Base-by-base conservation (phyloP, 345 rosid species). In the Psidium friedrichsthalianum region DNA sequence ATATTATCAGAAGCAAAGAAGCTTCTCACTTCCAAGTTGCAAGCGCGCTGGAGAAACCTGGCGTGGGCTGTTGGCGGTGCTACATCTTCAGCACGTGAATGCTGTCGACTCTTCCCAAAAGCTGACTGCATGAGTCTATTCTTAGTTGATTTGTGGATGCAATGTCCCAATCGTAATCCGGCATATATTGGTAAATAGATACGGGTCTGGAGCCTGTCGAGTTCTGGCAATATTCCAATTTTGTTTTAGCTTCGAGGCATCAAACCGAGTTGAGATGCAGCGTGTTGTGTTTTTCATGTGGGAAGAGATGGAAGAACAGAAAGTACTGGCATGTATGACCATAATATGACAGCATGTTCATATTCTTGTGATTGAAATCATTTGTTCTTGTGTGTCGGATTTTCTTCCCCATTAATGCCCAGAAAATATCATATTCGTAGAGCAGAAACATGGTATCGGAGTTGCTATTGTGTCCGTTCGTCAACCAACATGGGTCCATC, bases 1-100 rank as follows among this genome's bases (percentile, higher is more conserved):
- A 29, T 94, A 97, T 90, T 97, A 97, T 89, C 86, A 87, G 86
- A 93, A 88, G 87, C 96, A 95, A 87, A 89, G 91, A 96, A 96
- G 87, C 98, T 97, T 64, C 84, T 97, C 3, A 93, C 89, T 92
- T 94, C 88, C 93, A 93, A 86, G 93, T 92, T 40, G 92, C 91
- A 24, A 89, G 86, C 86, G 96, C 93, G 44, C 90, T 8, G 94
- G 90, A 76, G 98, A 96, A 88, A 90, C 95, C 82, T 97, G 99
- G 99, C 93, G 91, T 51, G 94, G 98, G 40, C 91, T 97, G 89
- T 90, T 97, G 91, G 94, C 95, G 54, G 98, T 95, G 12, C 88
- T 97, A 57, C 98, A 89, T 88, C 95, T 96, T 85, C 92, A 93
- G 90, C 92, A 89, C 56, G 74, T 87, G 84, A 91, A 94, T 86